Evolutionary conservation across 345 rosid genomes (phyloP).

Genomic region (Nephelium lappaceum): DNA sequence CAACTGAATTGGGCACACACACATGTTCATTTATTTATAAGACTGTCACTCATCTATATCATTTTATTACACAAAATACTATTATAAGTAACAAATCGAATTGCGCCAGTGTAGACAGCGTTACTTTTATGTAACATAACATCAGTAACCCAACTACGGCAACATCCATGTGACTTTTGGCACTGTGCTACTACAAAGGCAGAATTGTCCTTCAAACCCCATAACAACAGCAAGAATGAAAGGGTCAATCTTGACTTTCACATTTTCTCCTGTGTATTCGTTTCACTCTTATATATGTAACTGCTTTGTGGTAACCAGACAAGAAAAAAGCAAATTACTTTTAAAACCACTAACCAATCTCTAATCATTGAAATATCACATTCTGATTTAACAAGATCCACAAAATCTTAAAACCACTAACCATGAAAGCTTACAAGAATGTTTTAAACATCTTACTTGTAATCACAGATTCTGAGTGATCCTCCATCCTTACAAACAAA

Average conservation of each 20-base stretch:
- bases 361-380: not conserved
- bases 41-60: no score
- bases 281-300: not conserved
- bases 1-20: not conserved
- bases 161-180: no score
- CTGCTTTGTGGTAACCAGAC: not conserved
- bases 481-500: conserved; percentile 66
- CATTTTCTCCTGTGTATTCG: not conserved
- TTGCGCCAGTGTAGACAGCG: no score
- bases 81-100: not conserved
- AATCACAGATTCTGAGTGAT: conserved; percentile 45
- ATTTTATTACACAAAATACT: no score
- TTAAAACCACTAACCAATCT: not conserved
- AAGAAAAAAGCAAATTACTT: not conserved
- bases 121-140: no score
- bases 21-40: no score
- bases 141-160: no score
- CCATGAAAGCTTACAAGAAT: not conserved
- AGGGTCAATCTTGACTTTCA: not conserved
- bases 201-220: not conserved
- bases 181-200: no score
- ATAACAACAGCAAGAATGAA: not conserved
- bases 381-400: not conserved
- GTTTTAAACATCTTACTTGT: conserved; percentile 36
- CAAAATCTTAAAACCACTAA: not conserved